Evolutionary conservation across 805 yeast species (phyloP).

Genomic region (Sungouiella blattae): DNA sequence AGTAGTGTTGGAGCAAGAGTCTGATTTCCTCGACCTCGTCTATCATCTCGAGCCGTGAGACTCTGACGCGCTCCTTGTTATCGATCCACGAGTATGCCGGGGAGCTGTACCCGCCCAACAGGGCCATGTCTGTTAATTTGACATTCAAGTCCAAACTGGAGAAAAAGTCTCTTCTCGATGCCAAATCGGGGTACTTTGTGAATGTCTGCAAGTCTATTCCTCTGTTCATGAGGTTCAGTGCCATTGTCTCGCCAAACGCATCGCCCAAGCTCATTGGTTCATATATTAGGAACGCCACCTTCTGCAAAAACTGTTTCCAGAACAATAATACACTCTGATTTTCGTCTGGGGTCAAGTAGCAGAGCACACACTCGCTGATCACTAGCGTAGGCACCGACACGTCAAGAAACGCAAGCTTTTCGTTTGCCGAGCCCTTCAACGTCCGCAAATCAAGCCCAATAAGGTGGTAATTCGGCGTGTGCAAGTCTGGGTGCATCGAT

Average conservation of each 20-base stretch:
- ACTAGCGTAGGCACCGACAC: constrained; percentile 52
- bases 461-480: constrained; percentile 45
- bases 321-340: constrained; percentile 43
- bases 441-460: constrained; percentile 53
- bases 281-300: constrained; percentile 45
- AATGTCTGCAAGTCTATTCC: constrained; percentile 64
- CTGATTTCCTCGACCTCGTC: constrained; percentile 75
- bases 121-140: constrained; percentile 45
- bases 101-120: constrained; percentile 34
- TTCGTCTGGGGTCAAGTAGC: constrained; percentile 56
- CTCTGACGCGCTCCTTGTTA: constrained; percentile 37
- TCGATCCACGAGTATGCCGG: constrained; percentile 39
- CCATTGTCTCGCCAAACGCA: constrained; percentile 68
- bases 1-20: constrained; percentile 60
- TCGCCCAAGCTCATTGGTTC: constrained; percentile 69
- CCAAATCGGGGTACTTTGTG: constrained; percentile 45
- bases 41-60: constrained; percentile 56
- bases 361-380: constrained; percentile 72
- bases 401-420: constrained; percentile 24
- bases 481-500: constrained; percentile 24
- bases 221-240: constrained; percentile 51
- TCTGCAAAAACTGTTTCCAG: constrained; percentile 32
- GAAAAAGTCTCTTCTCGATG: constrained; percentile 24
- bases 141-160: constrained; percentile 24
- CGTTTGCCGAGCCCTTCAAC: constrained; percentile 12